phyloP scores from a whole-genome alignment of 75 land plant species.

The Pseudotsuga menziesii region DNA sequence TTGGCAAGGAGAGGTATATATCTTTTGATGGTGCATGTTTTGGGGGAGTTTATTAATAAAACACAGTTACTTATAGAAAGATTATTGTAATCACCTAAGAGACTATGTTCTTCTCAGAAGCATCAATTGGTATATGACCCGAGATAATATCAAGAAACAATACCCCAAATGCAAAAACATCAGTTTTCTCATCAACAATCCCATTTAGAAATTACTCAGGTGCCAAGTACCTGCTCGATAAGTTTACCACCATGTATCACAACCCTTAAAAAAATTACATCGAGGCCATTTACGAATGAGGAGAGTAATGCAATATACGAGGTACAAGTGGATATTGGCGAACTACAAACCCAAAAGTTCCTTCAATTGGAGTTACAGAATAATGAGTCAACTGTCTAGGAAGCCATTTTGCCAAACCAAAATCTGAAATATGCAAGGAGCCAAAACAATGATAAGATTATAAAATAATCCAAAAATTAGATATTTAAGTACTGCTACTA shows the following conservation, averaged over 20 bases:
- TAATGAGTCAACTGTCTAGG: constrained; percentile 86
- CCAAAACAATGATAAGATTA: constrained; percentile 1
- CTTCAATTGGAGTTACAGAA: constrained; percentile 80
- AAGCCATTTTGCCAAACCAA: constrained; percentile 95
- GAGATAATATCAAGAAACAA: constrained; percentile 83
- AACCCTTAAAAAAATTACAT: neutral
- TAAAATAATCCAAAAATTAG: neutral
- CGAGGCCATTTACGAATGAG: neutral
- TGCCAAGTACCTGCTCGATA: constrained; percentile 60
- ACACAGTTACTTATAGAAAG: neutral
- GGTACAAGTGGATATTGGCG: neutral
- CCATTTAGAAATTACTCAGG: constrained; percentile 97
- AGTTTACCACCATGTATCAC: neutral
- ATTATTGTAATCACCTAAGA: constrained; percentile 50
- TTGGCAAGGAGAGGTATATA: neutral
- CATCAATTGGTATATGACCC: constrained; percentile 72
- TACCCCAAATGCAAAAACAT: constrained; percentile 87
- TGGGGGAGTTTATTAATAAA: no score
- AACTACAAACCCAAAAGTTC: constrained; percentile 73
- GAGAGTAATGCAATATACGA: neutral
- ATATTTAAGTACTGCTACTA: neutral
- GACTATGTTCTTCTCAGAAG: constrained; percentile 56
- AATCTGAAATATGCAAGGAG: constrained; percentile 70
- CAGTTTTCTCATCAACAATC: constrained; percentile 89
- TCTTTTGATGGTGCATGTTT: neutral